Evolutionary conservation across 1,284 basidiomycete genomes (phyloP).

Genomic region (Malassezia psittaci): DNA sequence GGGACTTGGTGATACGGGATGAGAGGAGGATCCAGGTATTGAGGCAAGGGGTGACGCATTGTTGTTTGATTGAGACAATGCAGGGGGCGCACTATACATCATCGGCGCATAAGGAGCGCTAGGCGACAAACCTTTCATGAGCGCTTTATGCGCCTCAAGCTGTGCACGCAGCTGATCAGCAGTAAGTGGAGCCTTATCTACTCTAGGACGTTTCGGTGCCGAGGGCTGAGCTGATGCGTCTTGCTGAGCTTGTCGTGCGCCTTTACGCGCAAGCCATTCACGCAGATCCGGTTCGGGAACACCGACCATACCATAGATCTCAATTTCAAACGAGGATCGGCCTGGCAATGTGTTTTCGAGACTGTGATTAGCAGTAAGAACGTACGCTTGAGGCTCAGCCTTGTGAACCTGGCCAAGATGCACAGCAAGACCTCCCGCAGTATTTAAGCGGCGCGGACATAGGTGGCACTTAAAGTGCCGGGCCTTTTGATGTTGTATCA

Average conservation of each 20-base stretch:
- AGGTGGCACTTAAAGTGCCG: constrained; percentile 97
- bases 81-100: too few species aligned
- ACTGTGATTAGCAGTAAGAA: constrained; percentile 49
- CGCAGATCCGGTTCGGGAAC: constrained; percentile 86
- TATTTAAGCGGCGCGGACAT: constrained; percentile 89
- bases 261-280: constrained; percentile 74
- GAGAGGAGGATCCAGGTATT: too few species aligned
- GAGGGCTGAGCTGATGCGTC: constrained; percentile 48
- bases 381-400: constrained; percentile 86
- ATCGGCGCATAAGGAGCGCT: constrained; percentile 46
- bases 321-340: constrained; percentile 92
- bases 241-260: constrained; percentile 19
- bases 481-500: constrained; percentile 97
- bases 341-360: constrained; percentile 94
- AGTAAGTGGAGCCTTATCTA: constrained; percentile 64
- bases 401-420: constrained; percentile 99
- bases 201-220: constrained; percentile 64
- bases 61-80: too few species aligned
- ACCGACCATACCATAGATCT: constrained; percentile 99
- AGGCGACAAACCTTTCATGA: constrained; percentile 64
- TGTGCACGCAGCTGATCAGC: constrained; percentile 69
- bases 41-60: too few species aligned
- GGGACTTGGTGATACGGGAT: too few species aligned
- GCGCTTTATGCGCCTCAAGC: constrained; percentile 75
- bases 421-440: constrained; percentile 93